These are phyloP conservation scores for Gaeumannomyces sp. DNA, from an alignment of 2,329 filamentous ascomycete genomes.

Conservation along the genomic window DNA sequence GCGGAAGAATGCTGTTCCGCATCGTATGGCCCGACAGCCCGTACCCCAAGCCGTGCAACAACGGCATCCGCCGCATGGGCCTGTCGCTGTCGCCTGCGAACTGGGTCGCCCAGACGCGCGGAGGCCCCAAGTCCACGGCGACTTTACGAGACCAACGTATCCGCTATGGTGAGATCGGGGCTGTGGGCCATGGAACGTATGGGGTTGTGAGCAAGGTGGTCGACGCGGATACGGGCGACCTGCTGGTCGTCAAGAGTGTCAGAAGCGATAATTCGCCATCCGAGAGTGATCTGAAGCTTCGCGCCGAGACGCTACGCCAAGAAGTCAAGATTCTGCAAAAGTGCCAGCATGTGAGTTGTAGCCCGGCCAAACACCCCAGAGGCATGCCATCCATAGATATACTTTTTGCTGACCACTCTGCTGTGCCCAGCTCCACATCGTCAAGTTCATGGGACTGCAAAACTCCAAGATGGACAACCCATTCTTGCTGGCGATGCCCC, in stretches of 20 bases:
- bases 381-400: too few species aligned
- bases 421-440: not conserved
- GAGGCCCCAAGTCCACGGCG: too few species aligned
- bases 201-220: not conserved
- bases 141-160: not conserved
- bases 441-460: not conserved
- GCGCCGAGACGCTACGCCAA: not conserved
- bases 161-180: not conserved
- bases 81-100: not conserved
- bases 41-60: not conserved
- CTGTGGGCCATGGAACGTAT: not conserved
- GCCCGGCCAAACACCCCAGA: not conserved
- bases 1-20: not conserved
- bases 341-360: not conserved
- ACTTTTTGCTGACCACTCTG: not conserved
- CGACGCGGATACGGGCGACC: not conserved
- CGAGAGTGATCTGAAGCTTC: not conserved
- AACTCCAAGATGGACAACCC: too few species aligned
- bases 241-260: not conserved
- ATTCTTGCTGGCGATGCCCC: too few species aligned
- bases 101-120: not conserved
- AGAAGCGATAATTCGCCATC: not conserved
- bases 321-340: not conserved
- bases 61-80: too few species aligned
- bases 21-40: not conserved